phyloP scores from a whole-genome alignment of 768 basidiomycete species.

The Grammothele lineata region DNA sequence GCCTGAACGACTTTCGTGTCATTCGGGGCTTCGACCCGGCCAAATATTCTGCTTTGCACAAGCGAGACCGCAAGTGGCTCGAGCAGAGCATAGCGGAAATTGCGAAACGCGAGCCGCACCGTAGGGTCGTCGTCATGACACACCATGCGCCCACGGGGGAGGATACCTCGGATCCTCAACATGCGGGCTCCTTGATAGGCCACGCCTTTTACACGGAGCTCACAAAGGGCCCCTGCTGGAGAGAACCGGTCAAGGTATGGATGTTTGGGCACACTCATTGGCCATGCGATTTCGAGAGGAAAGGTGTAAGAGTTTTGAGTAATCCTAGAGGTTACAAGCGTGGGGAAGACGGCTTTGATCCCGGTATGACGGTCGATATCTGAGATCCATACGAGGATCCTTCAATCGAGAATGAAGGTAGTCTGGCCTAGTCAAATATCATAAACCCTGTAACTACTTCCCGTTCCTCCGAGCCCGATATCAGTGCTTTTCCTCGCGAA shows the following conservation, averaged over 20 bases:
- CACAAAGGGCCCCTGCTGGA: slow-evolving; percentile 25
- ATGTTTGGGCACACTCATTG: slow-evolving; percentile 41
- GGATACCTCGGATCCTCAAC: slow-evolving; percentile 31
- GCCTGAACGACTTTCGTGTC: slow-evolving; percentile 32
- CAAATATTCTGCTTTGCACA: slow-evolving; percentile 24
- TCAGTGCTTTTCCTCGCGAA: no score
- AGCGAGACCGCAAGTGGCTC: slow-evolving; percentile 31
- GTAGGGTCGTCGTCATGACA: slow-evolving; percentile 32
- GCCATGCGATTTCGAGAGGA: slow-evolving; percentile 32
- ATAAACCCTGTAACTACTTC: no score
- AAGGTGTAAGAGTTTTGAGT: slow-evolving; percentile 31
- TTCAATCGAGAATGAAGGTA: no score
- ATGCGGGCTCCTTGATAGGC: slow-evolving; percentile 19
- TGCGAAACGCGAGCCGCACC: slow-evolving; percentile 24
- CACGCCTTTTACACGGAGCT: slow-evolving; percentile 33
- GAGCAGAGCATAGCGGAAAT: slow-evolving; percentile 23
- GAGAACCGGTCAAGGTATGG: slow-evolving; percentile 29
- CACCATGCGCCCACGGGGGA: slow-evolving; percentile 37
- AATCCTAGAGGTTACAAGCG: slow-evolving; percentile 31
- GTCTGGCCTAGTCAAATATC: no score
- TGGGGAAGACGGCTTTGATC: slow-evolving; percentile 4
- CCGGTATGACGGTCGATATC: slow-evolving; percentile 5
- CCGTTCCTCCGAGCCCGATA: no score
- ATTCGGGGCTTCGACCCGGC: slow-evolving; percentile 26
- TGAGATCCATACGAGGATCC: no score